phyloP scores from a whole-genome alignment of 768 basidiomycete genomes.

The Heimioporus sp. region DNA sequence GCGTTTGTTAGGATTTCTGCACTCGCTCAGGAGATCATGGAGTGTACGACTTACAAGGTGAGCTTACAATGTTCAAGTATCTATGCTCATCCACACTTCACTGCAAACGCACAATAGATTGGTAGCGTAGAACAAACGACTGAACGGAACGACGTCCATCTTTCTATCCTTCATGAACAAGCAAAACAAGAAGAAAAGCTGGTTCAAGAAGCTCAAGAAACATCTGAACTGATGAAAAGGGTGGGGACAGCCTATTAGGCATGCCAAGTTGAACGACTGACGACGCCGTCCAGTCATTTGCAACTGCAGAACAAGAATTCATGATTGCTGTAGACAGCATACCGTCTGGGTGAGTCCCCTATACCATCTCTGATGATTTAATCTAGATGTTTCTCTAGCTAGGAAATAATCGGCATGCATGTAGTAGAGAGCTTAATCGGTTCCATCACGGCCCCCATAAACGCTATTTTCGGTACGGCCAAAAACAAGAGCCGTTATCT shows the following conservation, averaged over 20 bases:
- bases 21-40: conserved; percentile 18
- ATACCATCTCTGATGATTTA: neutral
- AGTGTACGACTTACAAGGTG: conserved; percentile 19
- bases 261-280: neutral
- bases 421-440: conserved; percentile 13
- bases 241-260: neutral
- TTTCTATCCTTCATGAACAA: conserved; percentile 13
- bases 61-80: neutral
- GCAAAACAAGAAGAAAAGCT: conserved; percentile 12
- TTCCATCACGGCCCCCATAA: conserved; percentile 9
- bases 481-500: conserved; percentile 9
- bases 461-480: conserved; percentile 10
- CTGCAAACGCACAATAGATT: neutral
- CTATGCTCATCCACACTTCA: neutral
- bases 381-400: conserved; percentile 4
- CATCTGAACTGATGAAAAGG: conserved; percentile 17
- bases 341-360: conserved; percentile 10
- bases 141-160: conserved; percentile 12
- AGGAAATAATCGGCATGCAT: conserved; percentile 14
- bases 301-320: conserved; percentile 12
- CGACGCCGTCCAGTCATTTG: conserved; percentile 7
- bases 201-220: conserved; percentile 12
- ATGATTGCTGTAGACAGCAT: conserved; percentile 13
- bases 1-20: conserved; percentile 13
- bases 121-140: conserved; percentile 12